Evolutionary conservation across 2,329 filamentous ascomycete species (phyloP).

Genomic region (Colletotrichum orchidophilum): DNA sequence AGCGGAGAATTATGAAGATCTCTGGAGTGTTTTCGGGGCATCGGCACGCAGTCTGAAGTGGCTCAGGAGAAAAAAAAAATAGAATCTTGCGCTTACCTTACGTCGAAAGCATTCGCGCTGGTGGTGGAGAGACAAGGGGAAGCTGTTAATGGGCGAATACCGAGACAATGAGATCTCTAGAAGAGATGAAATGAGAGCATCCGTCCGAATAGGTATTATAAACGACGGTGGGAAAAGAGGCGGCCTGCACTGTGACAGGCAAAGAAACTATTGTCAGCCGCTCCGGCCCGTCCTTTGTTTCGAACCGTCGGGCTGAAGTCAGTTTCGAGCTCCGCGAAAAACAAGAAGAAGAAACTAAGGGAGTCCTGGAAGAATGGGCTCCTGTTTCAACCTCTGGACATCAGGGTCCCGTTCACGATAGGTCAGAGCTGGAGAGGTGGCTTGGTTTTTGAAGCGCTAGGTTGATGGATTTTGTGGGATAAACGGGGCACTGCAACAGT

Average conservation of each 20-base stretch:
- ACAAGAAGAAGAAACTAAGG: slow-evolving; percentile 3
- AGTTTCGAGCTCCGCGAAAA: background rate
- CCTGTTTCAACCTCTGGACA: slow-evolving; percentile 25
- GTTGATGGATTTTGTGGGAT: background rate
- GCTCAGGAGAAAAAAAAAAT: slow-evolving; percentile 5
- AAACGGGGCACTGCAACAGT: background rate
- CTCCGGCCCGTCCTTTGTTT: slow-evolving; percentile 3
- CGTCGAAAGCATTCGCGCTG: background rate
- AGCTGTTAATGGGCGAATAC: background rate
- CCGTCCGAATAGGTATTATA: background rate
- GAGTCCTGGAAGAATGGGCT: background rate
- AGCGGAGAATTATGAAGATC: slow-evolving; percentile 33
- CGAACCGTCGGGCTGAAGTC: slow-evolving; percentile 17
- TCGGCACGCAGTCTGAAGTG: slow-evolving; percentile 1
- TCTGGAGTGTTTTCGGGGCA: slow-evolving; percentile 18
- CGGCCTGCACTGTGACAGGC: background rate
- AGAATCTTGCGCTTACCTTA: background rate
- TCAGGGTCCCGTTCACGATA: background rate
- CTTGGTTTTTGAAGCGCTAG: background rate
- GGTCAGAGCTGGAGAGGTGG: background rate
- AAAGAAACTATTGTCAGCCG: background rate
- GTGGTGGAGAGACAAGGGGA: background rate
- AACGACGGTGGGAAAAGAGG: slow-evolving; percentile 7
- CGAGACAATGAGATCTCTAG: background rate
- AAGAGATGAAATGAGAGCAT: background rate